Conservation (phyloP, 1,139 yeast genomes). For the Suhomyces terraborum region DNA sequence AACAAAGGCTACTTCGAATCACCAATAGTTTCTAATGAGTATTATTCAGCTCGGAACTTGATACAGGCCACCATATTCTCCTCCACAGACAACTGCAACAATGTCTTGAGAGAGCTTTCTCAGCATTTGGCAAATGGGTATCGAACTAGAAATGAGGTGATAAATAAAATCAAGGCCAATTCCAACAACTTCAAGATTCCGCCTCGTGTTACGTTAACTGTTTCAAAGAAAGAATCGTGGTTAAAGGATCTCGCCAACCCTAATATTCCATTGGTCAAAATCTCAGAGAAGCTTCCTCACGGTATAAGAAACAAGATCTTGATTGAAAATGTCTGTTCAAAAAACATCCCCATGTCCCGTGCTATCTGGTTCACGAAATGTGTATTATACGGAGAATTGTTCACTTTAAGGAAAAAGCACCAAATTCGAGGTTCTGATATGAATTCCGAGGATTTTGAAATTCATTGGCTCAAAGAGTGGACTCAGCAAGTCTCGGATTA, state of each 20-base stretch:
- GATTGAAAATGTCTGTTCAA: slow-evolving; percentile 68
- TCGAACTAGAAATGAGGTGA: slow-evolving; percentile 59
- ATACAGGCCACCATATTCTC: slow-evolving; percentile 46
- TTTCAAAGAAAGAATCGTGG: slow-evolving; percentile 85
- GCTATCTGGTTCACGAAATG: slow-evolving; percentile 92
- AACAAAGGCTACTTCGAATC: slow-evolving; percentile 54
- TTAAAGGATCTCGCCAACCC: slow-evolving; percentile 73
- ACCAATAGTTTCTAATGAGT: slow-evolving; percentile 57
- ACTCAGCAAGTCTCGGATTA: slow-evolving; percentile 73
- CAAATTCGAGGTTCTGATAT: slow-evolving; percentile 8
- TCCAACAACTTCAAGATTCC: slow-evolving; percentile 70
- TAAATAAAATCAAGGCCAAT: slow-evolving; percentile 59
- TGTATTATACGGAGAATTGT: slow-evolving; percentile 78
- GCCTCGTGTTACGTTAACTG: slow-evolving; percentile 85
- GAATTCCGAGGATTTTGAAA: slow-evolving; percentile 41
- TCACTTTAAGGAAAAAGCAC: slow-evolving; percentile 61
- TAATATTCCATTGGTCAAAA: slow-evolving; percentile 60
- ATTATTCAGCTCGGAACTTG: slow-evolving; percentile 54
- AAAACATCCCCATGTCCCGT: slow-evolving; percentile 68
- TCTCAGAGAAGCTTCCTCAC: slow-evolving; percentile 86
- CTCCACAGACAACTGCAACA: slow-evolving; percentile 41
- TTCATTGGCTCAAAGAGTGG: slow-evolving; percentile 83
- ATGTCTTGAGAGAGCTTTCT: slow-evolving; percentile 44
- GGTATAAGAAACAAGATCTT: slow-evolving; percentile 76
- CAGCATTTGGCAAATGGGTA: slow-evolving; percentile 63